Conservation (phyloP, 2,329 filamentous ascomycete species). For the Clonostachys rhizophaga region DNA sequence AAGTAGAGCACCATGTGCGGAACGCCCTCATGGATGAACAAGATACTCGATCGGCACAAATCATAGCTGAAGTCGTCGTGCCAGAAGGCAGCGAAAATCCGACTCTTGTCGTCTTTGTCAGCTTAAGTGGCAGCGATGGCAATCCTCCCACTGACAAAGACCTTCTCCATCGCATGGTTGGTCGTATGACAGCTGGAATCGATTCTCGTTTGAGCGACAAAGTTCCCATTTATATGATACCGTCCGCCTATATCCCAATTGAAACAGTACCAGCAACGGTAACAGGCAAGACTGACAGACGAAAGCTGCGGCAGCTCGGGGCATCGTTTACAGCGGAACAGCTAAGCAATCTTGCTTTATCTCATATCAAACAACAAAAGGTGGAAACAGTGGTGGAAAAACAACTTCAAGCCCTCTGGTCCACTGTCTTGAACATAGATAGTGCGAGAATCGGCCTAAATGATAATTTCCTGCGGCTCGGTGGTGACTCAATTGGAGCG, state of each 20-base stretch:
- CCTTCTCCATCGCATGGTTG: background rate
- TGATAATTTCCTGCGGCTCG: conserved; percentile 12
- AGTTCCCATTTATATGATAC: conserved; percentile 1
- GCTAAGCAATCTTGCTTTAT: background rate
- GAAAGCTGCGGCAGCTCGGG: background rate
- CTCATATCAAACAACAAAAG: background rate
- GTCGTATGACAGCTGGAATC: background rate
- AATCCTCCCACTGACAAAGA: background rate
- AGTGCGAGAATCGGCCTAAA: conserved; percentile 16
- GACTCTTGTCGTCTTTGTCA: background rate
- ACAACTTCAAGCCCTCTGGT: conserved; percentile 33
- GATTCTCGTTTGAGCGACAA: background rate
- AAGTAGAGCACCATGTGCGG: conserved; percentile 55
- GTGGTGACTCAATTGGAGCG: conserved; percentile 48
- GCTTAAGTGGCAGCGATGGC: background rate
- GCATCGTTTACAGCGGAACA: background rate
- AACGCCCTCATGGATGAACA: background rate
- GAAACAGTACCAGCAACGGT: background rate
- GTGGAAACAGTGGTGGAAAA: conserved; percentile 1
- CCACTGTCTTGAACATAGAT: conserved; percentile 29
- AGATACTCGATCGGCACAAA: background rate
- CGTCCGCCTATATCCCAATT: background rate
- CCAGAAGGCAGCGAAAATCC: background rate
- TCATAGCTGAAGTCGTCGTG: background rate
- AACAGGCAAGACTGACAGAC: conserved; percentile 1